These are phyloP conservation scores for Trichosporon inkin DNA, from an alignment of 1,284 basidiomycete genomes.

Conservation along the genomic window DNA sequence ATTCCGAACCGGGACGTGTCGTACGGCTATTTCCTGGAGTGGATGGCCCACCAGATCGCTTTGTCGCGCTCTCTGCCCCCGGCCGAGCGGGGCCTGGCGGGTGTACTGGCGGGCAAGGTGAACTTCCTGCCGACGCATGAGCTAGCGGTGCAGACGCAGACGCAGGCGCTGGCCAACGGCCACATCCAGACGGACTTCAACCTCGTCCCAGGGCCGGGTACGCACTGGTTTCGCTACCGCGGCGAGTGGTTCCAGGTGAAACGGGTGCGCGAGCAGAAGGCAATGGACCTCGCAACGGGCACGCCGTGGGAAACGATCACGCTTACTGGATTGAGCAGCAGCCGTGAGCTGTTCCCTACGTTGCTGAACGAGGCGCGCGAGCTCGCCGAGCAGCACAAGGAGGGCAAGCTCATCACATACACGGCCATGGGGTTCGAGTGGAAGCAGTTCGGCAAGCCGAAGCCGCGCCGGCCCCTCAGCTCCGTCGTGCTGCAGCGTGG, in stretches of 20 bases:
- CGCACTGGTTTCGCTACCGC: slow-evolving; percentile 84
- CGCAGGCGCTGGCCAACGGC: slow-evolving; percentile 83
- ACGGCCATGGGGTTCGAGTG: slow-evolving; percentile 97
- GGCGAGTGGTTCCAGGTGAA: slow-evolving; percentile 89
- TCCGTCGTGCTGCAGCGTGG: slow-evolving; percentile 91
- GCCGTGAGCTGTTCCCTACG: slow-evolving; percentile 72
- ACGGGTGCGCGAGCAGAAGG: slow-evolving; percentile 84
- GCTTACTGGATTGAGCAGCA: slow-evolving; percentile 83
- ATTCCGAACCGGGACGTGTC: slow-evolving; percentile 93
- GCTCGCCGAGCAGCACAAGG: slow-evolving; percentile 76
- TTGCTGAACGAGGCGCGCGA: slow-evolving; percentile 84
- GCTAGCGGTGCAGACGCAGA: slow-evolving; percentile 86
- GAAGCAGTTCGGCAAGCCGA: slow-evolving; percentile 90
- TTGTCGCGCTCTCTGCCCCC: slow-evolving; percentile 26
- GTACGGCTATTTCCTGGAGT: slow-evolving; percentile 95
- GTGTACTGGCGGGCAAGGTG: slow-evolving; percentile 35
- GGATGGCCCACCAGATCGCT: slow-evolving; percentile 66
- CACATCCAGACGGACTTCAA: slow-evolving; percentile 81
- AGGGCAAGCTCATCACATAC: slow-evolving; percentile 93
- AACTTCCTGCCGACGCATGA: slow-evolving; percentile 76
- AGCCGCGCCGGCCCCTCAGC: slow-evolving; percentile 76
- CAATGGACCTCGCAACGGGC: slow-evolving; percentile 86
- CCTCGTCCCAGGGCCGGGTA: slow-evolving; percentile 91
- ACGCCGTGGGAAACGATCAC: slow-evolving; percentile 97
- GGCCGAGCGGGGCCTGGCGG: slow-evolving; percentile 23